Base-by-base conservation (phyloP, 2,329 filamentous ascomycete genomes). In the Ophiosphaerella narmari region DNA sequence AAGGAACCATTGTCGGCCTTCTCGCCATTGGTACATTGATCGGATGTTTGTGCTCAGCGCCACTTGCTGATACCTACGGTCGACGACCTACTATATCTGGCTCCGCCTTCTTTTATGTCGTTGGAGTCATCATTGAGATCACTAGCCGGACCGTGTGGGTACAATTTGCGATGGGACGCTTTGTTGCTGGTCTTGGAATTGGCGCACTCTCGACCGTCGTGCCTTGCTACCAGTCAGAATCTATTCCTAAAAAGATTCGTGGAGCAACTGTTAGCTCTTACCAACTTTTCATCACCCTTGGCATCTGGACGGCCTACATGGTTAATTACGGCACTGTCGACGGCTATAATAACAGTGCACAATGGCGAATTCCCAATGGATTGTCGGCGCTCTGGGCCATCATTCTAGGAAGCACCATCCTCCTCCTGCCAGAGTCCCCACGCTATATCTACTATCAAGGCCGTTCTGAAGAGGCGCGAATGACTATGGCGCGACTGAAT, bases 261-360 rank as follows among this genome's bases (percentile, higher is more conserved):
- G 85, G 84, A 61, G 77, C 84, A 7, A 78, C 88, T 31, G 80
- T 89, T 45, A 65, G 81, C 2, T 82, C 79, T 26, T 89, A 88
- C 68, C 86, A 89, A 74, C 77, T 89, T 6, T 82, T 87, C 66
- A 86, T 89, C 65, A 89, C 86, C 0, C 74, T 88, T 29, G 86
- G 86, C 54, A 88, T 89, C 66, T 85, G 76, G 59, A 71, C 78
- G 14, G 78, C 74, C 0, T 75, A 74, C 55, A 71, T 74, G 67
- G 76, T 79, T 67, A 86, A 88, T 69, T 87, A 76, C 63, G 84
- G 85, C 13, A 88, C 86, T 11, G 74, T 82, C 50, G 74, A 73
- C 11, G 77, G 75, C 50, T 46, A 57, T 7, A 73, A 68, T 57
- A 79, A 80, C 41, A 77, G 79, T 78, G 48, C 77, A 75, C 26